Conservation (phyloP, 176 grass and related monocot species). For the Otatea glauca region DNA sequence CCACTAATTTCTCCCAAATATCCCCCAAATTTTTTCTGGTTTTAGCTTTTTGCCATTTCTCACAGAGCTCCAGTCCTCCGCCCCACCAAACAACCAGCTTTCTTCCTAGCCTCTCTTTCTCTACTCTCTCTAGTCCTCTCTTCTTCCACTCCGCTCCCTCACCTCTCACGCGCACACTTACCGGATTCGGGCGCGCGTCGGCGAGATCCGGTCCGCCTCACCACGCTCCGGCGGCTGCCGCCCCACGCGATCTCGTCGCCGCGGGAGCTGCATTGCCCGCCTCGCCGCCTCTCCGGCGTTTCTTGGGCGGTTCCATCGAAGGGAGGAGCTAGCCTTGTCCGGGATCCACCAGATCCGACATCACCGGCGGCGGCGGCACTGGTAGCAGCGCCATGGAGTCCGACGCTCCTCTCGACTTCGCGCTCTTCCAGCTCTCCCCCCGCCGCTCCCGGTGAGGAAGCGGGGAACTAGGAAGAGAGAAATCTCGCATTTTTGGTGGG, state of each 20-base stretch:
- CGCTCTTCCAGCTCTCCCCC: conserved; percentile 93
- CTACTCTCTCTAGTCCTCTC: conserved; percentile 51
- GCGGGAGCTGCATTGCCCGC: conserved; percentile 52
- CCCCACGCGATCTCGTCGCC: conserved; percentile 40
- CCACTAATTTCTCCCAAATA: conserved; percentile 30
- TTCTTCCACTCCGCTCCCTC: conserved; percentile 50
- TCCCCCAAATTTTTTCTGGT: background rate
- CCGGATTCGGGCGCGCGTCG: conserved; percentile 44
- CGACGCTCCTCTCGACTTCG: conserved; percentile 75
- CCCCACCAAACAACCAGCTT: conserved; percentile 39
- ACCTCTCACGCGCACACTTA: conserved; percentile 27
- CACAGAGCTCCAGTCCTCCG: conserved; percentile 15
- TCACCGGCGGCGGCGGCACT: conserved; percentile 8
- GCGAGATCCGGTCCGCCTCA: conserved; percentile 47
- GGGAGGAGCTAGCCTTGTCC: conserved; percentile 5
- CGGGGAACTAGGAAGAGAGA: background rate
- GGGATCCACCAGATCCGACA: conserved; percentile 61
- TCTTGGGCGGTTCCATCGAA: conserved; percentile 20
- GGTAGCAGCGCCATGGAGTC: conserved; percentile 65
- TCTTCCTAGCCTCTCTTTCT: conserved; percentile 5
- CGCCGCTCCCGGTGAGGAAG: conserved; percentile 74
- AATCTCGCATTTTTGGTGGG: conserved; percentile 24
- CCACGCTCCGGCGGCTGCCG: conserved; percentile 4
- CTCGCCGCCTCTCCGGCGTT: conserved; percentile 37
- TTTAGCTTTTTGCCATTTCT: conserved; percentile 32